Conservation (phyloP, 495 filamentous ascomycete genomes). For the Xylaria grammica region DNA sequence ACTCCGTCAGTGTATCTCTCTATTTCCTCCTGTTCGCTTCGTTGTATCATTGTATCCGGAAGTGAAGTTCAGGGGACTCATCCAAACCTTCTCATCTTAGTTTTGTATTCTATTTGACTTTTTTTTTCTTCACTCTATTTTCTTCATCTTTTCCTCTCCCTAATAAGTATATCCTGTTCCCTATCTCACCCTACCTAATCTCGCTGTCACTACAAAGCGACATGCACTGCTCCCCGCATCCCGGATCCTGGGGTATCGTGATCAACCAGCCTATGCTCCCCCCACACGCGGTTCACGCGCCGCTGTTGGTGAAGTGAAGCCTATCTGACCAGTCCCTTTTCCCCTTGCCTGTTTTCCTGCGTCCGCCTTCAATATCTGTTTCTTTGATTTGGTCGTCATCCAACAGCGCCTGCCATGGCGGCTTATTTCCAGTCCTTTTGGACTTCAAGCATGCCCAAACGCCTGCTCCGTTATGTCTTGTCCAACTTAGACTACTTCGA, state of each 20-base stretch:
- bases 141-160: slow-evolving; percentile 5
- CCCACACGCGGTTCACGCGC: slow-evolving; percentile 36
- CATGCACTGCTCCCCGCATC: slow-evolving; percentile 38
- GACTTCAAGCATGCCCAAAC: slow-evolving; percentile 75
- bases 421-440: slow-evolving; percentile 69
- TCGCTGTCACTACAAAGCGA: slow-evolving; percentile 35
- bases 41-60: neutral
- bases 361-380: neutral
- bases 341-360: neutral
- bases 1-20: slow-evolving; percentile 7
- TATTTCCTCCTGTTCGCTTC: neutral
- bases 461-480: slow-evolving; percentile 78
- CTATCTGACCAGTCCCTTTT: neutral
- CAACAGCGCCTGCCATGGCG: slow-evolving; percentile 47
- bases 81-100: neutral
- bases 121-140: too few species aligned
- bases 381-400: neutral
- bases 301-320: slow-evolving; percentile 31
- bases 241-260: slow-evolving; percentile 38
- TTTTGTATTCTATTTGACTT: slow-evolving; percentile 1
- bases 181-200: slow-evolving; percentile 24
- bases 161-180: neutral
- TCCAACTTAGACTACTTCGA: slow-evolving; percentile 82
- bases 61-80: too few species aligned
- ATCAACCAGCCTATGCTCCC: slow-evolving; percentile 30